Conservation (phyloP, 208 protist genomes). For the Herpetomonas samuelpessoai region DNA sequence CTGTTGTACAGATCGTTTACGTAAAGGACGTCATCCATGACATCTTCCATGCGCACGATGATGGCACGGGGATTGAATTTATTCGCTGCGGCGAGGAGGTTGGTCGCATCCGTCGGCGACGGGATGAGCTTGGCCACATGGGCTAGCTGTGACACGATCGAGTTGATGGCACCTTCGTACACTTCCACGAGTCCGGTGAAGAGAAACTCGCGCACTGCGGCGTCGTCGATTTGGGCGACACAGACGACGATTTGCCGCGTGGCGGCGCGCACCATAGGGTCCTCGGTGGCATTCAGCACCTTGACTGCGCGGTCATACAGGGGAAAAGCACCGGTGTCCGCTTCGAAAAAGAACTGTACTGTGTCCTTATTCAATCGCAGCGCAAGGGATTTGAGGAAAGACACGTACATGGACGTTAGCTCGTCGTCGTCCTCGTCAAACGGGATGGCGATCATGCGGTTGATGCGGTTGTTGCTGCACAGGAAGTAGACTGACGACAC, state of each 20-base stretch:
- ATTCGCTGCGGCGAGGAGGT: background rate
- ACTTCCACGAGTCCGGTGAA: conserved; percentile 36
- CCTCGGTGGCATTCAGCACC: conserved; percentile 33
- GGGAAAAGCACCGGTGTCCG: conserved; percentile 51
- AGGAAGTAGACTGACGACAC: conserved; percentile 67
- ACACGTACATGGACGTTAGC: conserved; percentile 74
- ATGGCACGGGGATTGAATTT: background rate
- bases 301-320: conserved; percentile 67
- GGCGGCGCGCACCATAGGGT: conserved; percentile 77
- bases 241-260: conserved; percentile 81
- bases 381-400: conserved; percentile 83
- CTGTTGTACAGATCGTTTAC: conserved; percentile 76
- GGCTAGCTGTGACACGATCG: conserved; percentile 28
- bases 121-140: background rate
- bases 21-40: conserved; percentile 83
- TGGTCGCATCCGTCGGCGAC: background rate
- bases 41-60: conserved; percentile 54
- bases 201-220: conserved; percentile 44
- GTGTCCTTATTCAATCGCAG: conserved; percentile 71
- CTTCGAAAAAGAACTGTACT: conserved; percentile 85
- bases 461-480: conserved; percentile 88
- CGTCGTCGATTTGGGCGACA: conserved; percentile 56
- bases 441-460: conserved; percentile 77
- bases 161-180: conserved; percentile 25
- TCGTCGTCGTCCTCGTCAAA: conserved; percentile 81